Base-by-base conservation (phyloP, 2,329 filamentous ascomycete genomes). In the Trichoderma asperellum region DNA sequence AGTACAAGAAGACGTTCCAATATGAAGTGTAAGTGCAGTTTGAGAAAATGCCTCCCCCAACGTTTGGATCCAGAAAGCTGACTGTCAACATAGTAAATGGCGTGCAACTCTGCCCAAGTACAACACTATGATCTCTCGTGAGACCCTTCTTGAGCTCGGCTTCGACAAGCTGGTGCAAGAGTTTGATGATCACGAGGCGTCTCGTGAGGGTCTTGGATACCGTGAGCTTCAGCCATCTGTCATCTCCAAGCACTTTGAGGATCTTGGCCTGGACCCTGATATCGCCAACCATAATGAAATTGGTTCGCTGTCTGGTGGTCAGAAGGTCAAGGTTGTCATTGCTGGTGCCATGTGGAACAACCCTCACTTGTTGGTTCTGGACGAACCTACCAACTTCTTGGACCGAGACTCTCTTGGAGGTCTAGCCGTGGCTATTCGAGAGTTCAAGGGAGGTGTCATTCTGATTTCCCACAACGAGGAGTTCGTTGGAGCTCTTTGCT, bases 381-480 rank as follows among this genome's bases (percentile, higher is more conserved):
- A 99, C 87, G 95, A 99, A 83, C 96, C 96, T 70, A 98, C 96
- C 79, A 99, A 99, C 85, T 99, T 97, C 88, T 89, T 99, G 85
- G 96, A 99, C 79, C 94, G 96, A 75, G 96, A 99, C 83, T 97
- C 94, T 18, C 90, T 99, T 21, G 96, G 96, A 77, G 96, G 95
- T 81, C 88, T 99, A 68, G 94, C 96, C n/a, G 94, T 97, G 52
- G 96, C 96, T 73, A 98, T 99, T 77, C 93, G 94, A 74, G 96
- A 98, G 78, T 99, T 96, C 89, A 96, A 94, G 85, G 96, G 96
- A 74, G 96, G 96, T 81, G 96, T 99, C 2, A 94, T 99, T 73
- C 97, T 99, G 90, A 99, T 99, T 81, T 97, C 94, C 71, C 96
- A 99, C 84, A 98, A 99, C 87, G 94, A 98, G 79, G 96, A 99